Evolutionary conservation across 1,139 yeast genomes (phyloP).

Genomic region (Arxiozyma slooffiae): DNA sequence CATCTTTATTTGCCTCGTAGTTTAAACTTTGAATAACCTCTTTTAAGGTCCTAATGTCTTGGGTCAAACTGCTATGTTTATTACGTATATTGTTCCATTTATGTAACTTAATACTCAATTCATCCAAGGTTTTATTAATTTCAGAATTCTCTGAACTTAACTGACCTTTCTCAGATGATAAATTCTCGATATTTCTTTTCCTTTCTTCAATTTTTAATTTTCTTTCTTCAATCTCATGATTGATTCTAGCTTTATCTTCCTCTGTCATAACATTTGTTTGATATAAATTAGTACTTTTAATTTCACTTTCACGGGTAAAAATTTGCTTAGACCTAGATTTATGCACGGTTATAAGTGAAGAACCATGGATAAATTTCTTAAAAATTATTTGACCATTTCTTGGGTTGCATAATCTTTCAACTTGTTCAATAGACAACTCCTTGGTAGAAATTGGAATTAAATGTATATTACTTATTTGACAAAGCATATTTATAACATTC

Average conservation of each 20-base stretch:
- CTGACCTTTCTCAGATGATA: slow-evolving; percentile 19
- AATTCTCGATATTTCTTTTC: slow-evolving; percentile 19
- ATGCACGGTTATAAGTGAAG: slow-evolving; percentile 40
- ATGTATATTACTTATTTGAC: slow-evolving; percentile 48
- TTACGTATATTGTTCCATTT: slow-evolving; percentile 15
- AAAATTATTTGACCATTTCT: slow-evolving; percentile 35
- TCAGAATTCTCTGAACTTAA: slow-evolving; percentile 13
- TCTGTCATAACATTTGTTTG: slow-evolving; percentile 40
- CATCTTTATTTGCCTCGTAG: slow-evolving; percentile 21
- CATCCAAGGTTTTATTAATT: slow-evolving; percentile 12
- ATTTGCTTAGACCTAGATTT: slow-evolving; percentile 39
- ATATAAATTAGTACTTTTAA: slow-evolving; percentile 28
- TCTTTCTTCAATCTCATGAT: slow-evolving; percentile 17
- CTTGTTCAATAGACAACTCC: slow-evolving; percentile 36
- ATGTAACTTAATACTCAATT: slow-evolving; percentile 13
- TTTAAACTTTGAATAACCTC: slow-evolving; percentile 22
- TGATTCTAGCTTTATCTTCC: slow-evolving; percentile 21
- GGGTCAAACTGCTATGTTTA: slow-evolving; percentile 15
- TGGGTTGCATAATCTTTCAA: slow-evolving; percentile 35
- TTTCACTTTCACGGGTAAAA: slow-evolving; percentile 4
- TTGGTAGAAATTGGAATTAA: slow-evolving; percentile 51
- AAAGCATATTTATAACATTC: slow-evolving; percentile 66
- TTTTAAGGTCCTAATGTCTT: slow-evolving; percentile 22
- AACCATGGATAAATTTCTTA: slow-evolving; percentile 52
- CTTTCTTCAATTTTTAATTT: slow-evolving; percentile 12